These are phyloP conservation scores for Fusarium equiseti DNA, from an alignment of 2,329 filamentous ascomycete species.

Conservation along the genomic window DNA sequence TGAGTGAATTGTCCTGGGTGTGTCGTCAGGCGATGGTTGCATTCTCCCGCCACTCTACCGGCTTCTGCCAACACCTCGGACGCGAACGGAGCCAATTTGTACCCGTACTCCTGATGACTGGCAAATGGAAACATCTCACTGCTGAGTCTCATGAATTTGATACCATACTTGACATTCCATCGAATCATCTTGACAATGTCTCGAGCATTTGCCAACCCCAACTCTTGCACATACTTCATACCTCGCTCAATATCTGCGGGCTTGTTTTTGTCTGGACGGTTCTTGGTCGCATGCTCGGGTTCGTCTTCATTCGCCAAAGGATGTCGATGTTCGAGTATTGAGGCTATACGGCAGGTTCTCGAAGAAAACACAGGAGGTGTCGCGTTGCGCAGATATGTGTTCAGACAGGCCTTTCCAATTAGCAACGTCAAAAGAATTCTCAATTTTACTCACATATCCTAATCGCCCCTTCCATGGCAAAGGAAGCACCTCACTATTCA, in stretches of 20 bases:
- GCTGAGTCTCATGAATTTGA: conserved; percentile 91
- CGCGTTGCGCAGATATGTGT: conserved; percentile 87
- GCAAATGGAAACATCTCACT: conserved; percentile 99
- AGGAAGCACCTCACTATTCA: conserved; percentile 86
- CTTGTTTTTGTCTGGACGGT: conserved; percentile 81
- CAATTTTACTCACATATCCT: conserved; percentile 76
- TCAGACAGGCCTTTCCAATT: conserved; percentile 78
- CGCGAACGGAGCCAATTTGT: conserved; percentile 86
- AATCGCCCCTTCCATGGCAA: conserved; percentile 91
- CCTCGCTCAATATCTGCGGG: conserved; percentile 76
- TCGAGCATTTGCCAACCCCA: conserved; percentile 84
- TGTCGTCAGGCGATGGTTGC: conserved; percentile 87
- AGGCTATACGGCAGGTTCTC: conserved; percentile 89
- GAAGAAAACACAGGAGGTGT: conserved; percentile 91
- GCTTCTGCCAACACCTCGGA: conserved; percentile 80
- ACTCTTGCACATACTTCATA: conserved; percentile 76
- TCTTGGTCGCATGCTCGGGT: conserved; percentile 86
- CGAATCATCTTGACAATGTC: conserved; percentile 88
- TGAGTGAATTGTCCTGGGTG: conserved; percentile 96
- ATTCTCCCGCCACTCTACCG: conserved; percentile 79
- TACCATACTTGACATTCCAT: conserved; percentile 93
- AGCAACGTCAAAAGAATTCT: conserved; percentile 1
- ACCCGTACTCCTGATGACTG: conserved; percentile 87
- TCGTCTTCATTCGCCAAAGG: conserved; percentile 80
- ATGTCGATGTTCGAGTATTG: conserved; percentile 89